Percentiles rank a stretch among this genome's conserved stretches.
phyloP scores from a whole-genome alignment of 2,329 filamentous ascomycete genomes.

The Aspergillus spinulosporus region DNA sequence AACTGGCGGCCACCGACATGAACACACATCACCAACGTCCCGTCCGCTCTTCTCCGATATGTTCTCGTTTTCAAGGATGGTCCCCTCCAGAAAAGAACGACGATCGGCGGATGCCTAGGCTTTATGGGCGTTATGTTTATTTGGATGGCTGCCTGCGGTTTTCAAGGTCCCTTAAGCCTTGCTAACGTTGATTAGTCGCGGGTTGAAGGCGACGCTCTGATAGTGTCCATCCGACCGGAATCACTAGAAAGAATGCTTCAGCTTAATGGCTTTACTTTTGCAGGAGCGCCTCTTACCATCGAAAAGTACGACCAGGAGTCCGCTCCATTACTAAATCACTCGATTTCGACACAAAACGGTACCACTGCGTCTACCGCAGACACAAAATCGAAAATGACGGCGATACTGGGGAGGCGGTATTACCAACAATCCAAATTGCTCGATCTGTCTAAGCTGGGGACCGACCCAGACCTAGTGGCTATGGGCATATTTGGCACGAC shows the following conservation, averaged over 20 bases:
- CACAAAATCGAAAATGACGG: slow-evolving; percentile 67
- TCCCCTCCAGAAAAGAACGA: slow-evolving; percentile 40
- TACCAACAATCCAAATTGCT: slow-evolving; percentile 70
- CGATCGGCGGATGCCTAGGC: slow-evolving; percentile 35
- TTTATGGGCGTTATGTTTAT: slow-evolving; percentile 34
- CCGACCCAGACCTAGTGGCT: slow-evolving; percentile 68
- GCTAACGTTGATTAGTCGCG: slow-evolving; percentile 72
- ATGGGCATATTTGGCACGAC: slow-evolving; percentile 74
- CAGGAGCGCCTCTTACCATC: slow-evolving; percentile 60
- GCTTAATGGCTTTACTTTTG: slow-evolving; percentile 68
- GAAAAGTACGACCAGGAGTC: slow-evolving; percentile 47
- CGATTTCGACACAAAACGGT: slow-evolving; percentile 30
- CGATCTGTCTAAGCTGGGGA: slow-evolving; percentile 74
- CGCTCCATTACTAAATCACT: slow-evolving; percentile 25
- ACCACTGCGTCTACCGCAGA: slow-evolving; percentile 55
- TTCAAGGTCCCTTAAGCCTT: slow-evolving; percentile 54
- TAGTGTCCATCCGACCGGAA: slow-evolving; percentile 65
- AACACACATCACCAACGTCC: slow-evolving; percentile 37
- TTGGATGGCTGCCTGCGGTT: slow-evolving; percentile 38
- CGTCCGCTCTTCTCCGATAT: slow-evolving; percentile 35
- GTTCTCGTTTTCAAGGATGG: slow-evolving; percentile 46
- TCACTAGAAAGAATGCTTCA: slow-evolving; percentile 66
- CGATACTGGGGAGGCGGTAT: slow-evolving; percentile 74
- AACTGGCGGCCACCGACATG: slow-evolving; percentile 45
- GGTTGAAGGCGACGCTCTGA: slow-evolving; percentile 66